phyloP scores from a whole-genome alignment of 2,329 filamentous ascomycete species.

The Sphaerulina populicola region DNA sequence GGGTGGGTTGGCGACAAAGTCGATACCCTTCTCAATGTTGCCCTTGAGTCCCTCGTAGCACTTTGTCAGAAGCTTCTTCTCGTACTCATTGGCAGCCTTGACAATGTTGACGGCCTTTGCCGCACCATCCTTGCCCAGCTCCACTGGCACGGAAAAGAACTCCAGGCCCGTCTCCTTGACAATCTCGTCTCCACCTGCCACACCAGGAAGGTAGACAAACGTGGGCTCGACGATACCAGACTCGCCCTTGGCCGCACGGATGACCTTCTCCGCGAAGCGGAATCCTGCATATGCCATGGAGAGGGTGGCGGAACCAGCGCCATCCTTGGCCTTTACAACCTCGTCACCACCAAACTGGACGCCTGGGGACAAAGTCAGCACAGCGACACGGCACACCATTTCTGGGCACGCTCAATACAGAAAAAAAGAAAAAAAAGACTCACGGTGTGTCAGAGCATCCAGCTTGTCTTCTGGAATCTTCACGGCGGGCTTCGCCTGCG shows the following conservation, averaged over 20 bases:
- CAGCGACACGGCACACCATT: not conserved
- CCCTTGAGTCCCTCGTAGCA: slow-evolving; percentile 70
- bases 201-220: slow-evolving; percentile 88
- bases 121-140: slow-evolving; percentile 74
- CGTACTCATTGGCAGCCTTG: slow-evolving; percentile 67
- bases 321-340: slow-evolving; percentile 91
- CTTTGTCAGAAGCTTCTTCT: slow-evolving; percentile 76
- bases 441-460: slow-evolving; percentile 77
- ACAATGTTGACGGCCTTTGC: slow-evolving; percentile 81
- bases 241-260: slow-evolving; percentile 81
- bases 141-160: slow-evolving; percentile 92
- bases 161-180: slow-evolving; percentile 73
- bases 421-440: slow-evolving; percentile 31
- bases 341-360: slow-evolving; percentile 98
- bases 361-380: slow-evolving; percentile 36
- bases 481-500: slow-evolving; percentile 72
- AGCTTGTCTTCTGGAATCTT: slow-evolving; percentile 83
- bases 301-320: slow-evolving; percentile 78
- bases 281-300: slow-evolving; percentile 95
- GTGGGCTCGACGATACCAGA: slow-evolving; percentile 90
- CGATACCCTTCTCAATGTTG: slow-evolving; percentile 91
- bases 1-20: slow-evolving; percentile 78
- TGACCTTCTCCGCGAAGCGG: slow-evolving; percentile 89
- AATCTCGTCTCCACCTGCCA: slow-evolving; percentile 78
- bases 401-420: not conserved